Evolutionary conservation across 805 yeast species (phyloP).

Genomic region (Metschnikowia vanudenii): DNA sequence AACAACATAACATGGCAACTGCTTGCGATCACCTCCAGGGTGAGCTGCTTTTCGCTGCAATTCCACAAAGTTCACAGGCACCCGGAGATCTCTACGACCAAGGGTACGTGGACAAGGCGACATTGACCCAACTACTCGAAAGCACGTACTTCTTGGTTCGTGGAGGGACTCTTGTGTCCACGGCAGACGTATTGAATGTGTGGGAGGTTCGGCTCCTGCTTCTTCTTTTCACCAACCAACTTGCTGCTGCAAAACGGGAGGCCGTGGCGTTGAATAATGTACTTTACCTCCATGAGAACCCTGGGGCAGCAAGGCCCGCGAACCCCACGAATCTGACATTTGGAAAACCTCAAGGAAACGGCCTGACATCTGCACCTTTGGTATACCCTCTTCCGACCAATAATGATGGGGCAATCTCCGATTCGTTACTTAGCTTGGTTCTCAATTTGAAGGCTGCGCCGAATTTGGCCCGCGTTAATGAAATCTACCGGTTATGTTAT

Average conservation of each 20-base stretch:
- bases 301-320: constrained; percentile 2
- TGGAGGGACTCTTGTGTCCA: not conserved
- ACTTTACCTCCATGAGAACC: constrained; percentile 33
- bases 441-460: constrained; percentile 45
- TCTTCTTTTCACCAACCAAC: constrained; percentile 30
- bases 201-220: constrained; percentile 40
- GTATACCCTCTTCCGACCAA: constrained; percentile 40
- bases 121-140: constrained; percentile 11
- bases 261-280: constrained; percentile 38
- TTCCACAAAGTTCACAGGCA: not conserved
- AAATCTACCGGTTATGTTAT: constrained; percentile 42
- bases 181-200: constrained; percentile 20
- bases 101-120: constrained; percentile 9
- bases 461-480: constrained; percentile 42
- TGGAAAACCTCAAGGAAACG: not conserved
- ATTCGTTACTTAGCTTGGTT: constrained; percentile 31
- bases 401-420: constrained; percentile 28
- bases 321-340: not conserved
- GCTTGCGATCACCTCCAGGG: not conserved
- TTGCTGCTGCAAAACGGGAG: constrained; percentile 34
- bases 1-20: not conserved
- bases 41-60: constrained; percentile 2
- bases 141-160: constrained; percentile 13
- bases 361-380: not conserved
- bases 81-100: constrained; percentile 6